Conservation (phyloP, 1,139 yeast genomes). For the Magnusiomyces ingens region DNA sequence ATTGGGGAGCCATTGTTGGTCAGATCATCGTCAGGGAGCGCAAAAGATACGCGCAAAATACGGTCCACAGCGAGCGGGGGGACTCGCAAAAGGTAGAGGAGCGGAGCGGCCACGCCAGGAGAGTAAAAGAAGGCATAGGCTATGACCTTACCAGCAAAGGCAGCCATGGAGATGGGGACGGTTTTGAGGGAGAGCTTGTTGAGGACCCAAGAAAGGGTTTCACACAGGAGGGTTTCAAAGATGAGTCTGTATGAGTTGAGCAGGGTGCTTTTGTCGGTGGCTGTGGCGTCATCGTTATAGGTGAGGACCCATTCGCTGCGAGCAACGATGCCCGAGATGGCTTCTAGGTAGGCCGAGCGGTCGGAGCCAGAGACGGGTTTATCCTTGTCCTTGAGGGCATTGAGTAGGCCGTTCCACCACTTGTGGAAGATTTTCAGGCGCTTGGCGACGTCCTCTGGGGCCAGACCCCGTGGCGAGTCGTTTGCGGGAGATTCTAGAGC, state of each 20-base stretch:
- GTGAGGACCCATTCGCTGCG: slow-evolving; percentile 52
- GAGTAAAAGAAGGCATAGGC: slow-evolving; percentile 59
- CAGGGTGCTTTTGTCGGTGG: slow-evolving; percentile 18
- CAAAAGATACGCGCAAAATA: slow-evolving; percentile 23
- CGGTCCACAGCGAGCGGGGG: slow-evolving; percentile 36
- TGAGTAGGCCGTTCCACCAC: slow-evolving; percentile 65
- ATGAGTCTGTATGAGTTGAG: slow-evolving; percentile 12
- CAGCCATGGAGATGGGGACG: slow-evolving; percentile 53
- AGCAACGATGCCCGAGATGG: slow-evolving; percentile 58
- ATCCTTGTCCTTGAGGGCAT: slow-evolving; percentile 34
- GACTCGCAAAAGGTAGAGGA: slow-evolving; percentile 56
- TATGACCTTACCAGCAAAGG: slow-evolving; percentile 75
- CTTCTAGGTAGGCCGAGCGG: slow-evolving; percentile 65
- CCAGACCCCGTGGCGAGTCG: slow-evolving; percentile 19
- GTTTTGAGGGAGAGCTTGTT: slow-evolving; percentile 47
- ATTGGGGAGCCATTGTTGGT: slow-evolving; percentile 7
- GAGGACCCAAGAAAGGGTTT: slow-evolving; percentile 54
- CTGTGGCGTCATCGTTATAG: slow-evolving; percentile 11
- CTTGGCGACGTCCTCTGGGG: slow-evolving; percentile 27
- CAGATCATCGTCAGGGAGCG: background rate
- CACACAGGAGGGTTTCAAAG: slow-evolving; percentile 33
- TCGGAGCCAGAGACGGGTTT: slow-evolving; percentile 44
- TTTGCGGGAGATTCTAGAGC: slow-evolving; percentile 32
- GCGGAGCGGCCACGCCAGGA: slow-evolving; percentile 55
- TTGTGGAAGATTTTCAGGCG: slow-evolving; percentile 39